Conservation (phyloP, 208 protist species). For the Crithidia fasciculata region DNA sequence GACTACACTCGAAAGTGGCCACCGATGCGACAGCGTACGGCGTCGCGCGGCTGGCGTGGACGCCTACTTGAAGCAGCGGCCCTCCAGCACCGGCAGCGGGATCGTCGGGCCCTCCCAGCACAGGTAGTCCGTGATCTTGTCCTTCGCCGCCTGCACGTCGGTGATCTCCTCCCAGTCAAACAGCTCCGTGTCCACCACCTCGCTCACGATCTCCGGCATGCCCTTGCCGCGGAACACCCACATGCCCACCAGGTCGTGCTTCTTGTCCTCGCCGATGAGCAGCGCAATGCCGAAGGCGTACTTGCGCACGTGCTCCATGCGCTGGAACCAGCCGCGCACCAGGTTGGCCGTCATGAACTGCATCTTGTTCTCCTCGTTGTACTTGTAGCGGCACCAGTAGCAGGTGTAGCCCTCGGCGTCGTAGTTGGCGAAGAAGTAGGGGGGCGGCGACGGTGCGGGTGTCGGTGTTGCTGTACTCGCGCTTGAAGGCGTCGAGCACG, state of each 20-base stretch:
- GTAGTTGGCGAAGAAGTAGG: slow-evolving; percentile 74
- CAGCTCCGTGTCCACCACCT: slow-evolving; percentile 82
- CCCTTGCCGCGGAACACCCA: slow-evolving; percentile 86
- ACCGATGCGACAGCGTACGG: background rate
- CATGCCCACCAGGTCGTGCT: slow-evolving; percentile 76
- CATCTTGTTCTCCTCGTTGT: slow-evolving; percentile 85
- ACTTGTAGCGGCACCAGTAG: slow-evolving; percentile 83
- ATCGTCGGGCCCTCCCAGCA: slow-evolving; percentile 87
- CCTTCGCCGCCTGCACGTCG: slow-evolving; percentile 70
- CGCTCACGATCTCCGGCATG: slow-evolving; percentile 78
- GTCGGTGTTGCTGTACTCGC: slow-evolving; percentile 82
- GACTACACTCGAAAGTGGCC: background rate
- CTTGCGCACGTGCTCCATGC: slow-evolving; percentile 86
- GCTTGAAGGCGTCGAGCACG: slow-evolving; percentile 79
- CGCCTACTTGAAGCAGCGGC: slow-evolving; percentile 77
- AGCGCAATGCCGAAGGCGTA: slow-evolving; percentile 84
- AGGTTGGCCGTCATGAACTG: slow-evolving; percentile 90
- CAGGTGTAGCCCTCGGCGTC: slow-evolving; percentile 73
- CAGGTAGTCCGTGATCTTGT: slow-evolving; percentile 81
- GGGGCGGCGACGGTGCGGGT: slow-evolving; percentile 71
- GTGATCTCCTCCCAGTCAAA: slow-evolving; percentile 77
- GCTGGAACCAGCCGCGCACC: slow-evolving; percentile 83
- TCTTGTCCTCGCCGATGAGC: slow-evolving; percentile 76
- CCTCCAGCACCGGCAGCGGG: slow-evolving; percentile 75
- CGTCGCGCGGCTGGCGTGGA: background rate